Conservation (phyloP, 345 rosid species). For the Psidium friedrichsthalianum region DNA sequence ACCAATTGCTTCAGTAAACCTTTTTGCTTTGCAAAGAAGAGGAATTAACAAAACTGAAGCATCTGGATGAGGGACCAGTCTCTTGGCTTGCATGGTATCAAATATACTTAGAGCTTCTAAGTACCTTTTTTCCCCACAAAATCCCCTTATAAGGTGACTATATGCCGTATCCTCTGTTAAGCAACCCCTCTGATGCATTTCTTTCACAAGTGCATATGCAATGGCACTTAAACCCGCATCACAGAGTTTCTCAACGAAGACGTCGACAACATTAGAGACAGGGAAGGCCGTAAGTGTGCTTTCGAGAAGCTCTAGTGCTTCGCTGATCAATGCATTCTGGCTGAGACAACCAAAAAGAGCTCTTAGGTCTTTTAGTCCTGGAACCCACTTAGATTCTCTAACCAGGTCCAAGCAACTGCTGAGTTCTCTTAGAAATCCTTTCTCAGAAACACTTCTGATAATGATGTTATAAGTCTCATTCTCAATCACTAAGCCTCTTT, state of each 20-base stretch:
- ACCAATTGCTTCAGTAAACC: slow-evolving; percentile 21
- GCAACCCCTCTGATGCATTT: slow-evolving; percentile 31
- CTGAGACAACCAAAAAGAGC: slow-evolving; percentile 38
- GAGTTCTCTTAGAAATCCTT: slow-evolving; percentile 25
- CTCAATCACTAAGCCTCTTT: slow-evolving; percentile 21
- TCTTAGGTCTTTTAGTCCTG: slow-evolving; percentile 21
- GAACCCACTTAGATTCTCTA: slow-evolving; percentile 36
- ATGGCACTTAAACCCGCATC: slow-evolving; percentile 24
- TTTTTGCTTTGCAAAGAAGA: slow-evolving; percentile 24
- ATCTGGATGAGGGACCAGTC: slow-evolving; percentile 19
- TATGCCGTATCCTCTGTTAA: slow-evolving; percentile 24
- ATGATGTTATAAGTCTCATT: slow-evolving; percentile 31
- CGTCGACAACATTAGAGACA: slow-evolving; percentile 15
- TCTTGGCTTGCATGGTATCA: slow-evolving; percentile 22
- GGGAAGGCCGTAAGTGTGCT: slow-evolving; percentile 23
- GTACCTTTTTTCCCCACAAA: slow-evolving; percentile 33
- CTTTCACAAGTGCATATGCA: slow-evolving; percentile 32
- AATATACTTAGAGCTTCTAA: slow-evolving; percentile 29
- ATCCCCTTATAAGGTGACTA: slow-evolving; percentile 39
- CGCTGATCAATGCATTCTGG: slow-evolving; percentile 33
- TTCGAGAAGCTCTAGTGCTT: slow-evolving; percentile 54
- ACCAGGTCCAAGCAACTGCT: slow-evolving; percentile 32
- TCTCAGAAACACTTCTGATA: slow-evolving; percentile 25
- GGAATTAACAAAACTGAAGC: slow-evolving; percentile 40
- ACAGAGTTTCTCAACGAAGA: slow-evolving; percentile 46